Base-by-base conservation (phyloP, 495 filamentous ascomycete species). In the Xylona heveae region DNA sequence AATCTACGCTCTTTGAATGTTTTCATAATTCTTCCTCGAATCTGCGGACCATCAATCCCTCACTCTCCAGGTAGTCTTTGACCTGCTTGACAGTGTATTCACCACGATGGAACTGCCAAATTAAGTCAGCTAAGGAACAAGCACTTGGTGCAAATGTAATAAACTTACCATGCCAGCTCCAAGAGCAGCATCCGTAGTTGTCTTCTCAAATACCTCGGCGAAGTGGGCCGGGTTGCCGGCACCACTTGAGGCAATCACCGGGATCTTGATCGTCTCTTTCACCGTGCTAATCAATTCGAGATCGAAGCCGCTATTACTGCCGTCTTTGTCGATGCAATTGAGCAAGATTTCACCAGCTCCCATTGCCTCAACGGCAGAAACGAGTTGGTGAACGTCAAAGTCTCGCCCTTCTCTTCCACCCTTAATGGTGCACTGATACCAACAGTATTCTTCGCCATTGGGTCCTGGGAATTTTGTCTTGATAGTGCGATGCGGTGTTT, bases 361-460 rank as follows among this genome's bases (percentile, higher is more conserved):
- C 82, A 97, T 88, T 2, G 80, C 81, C 54, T 95, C 85, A 12
- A 95, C 90, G 5, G 88, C 88, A 41, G 64, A 64, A 4, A 76
- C 75, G 1, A 97, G 61, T 48, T 95, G 76, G 5, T 75, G 65
- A 6, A 93, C 88, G 50, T 93, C 83, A 30, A 97, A 56, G 43
- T 95, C 85, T 13, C 81, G 63, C 6, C 74, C 78, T 54, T 97
- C 88, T 23, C 88, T 65, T 3, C 88, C 88, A 14, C 88, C 88
- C 61, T 83, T 92, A 50, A 90, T 78, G 8, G 88, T 97, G 53
- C 84, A 93, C 34, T 92, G 85, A 41, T 95, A 97, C 88, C 88
- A 97, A 56, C 81, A 92, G 53, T 69, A 78, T 31, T 55, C 54
- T 54, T 94, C 82, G 3, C 84, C 81, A 3, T 66, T 56, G 1